Evolutionary conservation across 2,329 filamentous ascomycete species (phyloP).

Genomic region (Neonectria punicea): DNA sequence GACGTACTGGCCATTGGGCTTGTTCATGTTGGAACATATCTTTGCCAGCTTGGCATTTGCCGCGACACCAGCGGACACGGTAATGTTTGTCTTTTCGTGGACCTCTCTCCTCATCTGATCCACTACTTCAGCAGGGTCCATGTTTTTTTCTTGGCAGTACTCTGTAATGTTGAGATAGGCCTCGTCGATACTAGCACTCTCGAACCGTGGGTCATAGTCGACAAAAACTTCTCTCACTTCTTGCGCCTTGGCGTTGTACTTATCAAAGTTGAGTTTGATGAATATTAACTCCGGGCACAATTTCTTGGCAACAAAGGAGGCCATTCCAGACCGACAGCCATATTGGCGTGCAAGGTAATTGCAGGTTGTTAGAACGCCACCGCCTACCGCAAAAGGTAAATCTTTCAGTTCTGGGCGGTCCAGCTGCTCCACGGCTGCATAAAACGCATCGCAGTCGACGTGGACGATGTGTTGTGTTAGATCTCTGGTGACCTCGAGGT

Average conservation of each 20-base stretch:
- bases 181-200: slow-evolving; percentile 95
- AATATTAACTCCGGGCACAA: slow-evolving; percentile 88
- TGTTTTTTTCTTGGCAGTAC: slow-evolving; percentile 77
- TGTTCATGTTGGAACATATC: slow-evolving; percentile 95
- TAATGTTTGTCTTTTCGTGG: slow-evolving; percentile 80
- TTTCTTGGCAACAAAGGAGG: slow-evolving; percentile 93
- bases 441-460: slow-evolving; percentile 97
- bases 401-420: slow-evolving; percentile 85
- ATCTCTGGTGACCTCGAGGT: slow-evolving; percentile 83
- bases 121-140: slow-evolving; percentile 78
- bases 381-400: slow-evolving; percentile 90
- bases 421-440: slow-evolving; percentile 90
- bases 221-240: slow-evolving; percentile 86
- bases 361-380: slow-evolving; percentile 71
- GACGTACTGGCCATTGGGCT: slow-evolving; percentile 91
- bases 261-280: slow-evolving; percentile 86
- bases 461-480: slow-evolving; percentile 88
- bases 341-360: slow-evolving; percentile 93
- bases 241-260: slow-evolving; percentile 89
- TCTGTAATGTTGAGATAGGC: slow-evolving; percentile 95
- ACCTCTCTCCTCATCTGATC: slow-evolving; percentile 82
- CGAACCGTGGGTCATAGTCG: slow-evolving; percentile 90
- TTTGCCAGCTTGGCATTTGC: slow-evolving; percentile 95
- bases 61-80: slow-evolving; percentile 93
- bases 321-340: slow-evolving; percentile 95